phyloP scores from a whole-genome alignment of 306 rosid species.

The Erythrophleum fordii region DNA sequence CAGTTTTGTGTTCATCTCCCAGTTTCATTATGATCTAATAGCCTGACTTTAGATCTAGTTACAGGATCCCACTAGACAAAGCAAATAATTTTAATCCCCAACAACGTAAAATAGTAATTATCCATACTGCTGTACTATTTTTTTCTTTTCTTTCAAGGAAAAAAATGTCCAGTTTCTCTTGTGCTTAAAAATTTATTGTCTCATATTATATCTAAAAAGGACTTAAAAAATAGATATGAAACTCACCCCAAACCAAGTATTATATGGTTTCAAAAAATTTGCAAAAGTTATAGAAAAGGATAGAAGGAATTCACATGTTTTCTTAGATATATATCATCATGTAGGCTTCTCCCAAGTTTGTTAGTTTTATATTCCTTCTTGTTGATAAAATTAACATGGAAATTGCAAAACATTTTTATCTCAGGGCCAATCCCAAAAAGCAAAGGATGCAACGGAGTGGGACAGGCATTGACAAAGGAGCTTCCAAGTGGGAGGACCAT shows the following conservation, averaged over 20 bases:
- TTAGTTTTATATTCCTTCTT: not conserved
- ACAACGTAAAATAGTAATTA: conserved; percentile 4
- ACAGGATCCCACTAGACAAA: not conserved
- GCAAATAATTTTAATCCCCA: not conserved
- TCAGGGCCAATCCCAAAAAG: not conserved
- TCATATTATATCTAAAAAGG: not conserved
- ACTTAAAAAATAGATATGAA: not conserved
- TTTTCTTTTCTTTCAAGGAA: not conserved
- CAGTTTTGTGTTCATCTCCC: too few species aligned
- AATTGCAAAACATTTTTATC: not conserved
- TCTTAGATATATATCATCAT: not conserved
- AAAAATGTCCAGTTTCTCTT: not conserved
- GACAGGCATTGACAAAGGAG: not conserved
- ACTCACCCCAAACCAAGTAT: not conserved
- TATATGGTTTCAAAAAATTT: not conserved
- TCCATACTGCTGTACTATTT: too few species aligned
- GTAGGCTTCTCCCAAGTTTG: not conserved
- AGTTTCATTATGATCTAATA: too few species aligned
- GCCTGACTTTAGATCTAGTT: too few species aligned
- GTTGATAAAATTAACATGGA: not conserved
- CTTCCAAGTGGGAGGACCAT: not conserved
- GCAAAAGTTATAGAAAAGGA: not conserved
- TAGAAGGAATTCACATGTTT: not conserved
- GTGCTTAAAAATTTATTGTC: not conserved
- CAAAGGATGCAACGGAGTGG: not conserved